Base-by-base conservation (phyloP, 2,329 filamentous ascomycete genomes). In the Atkinsonella hypoxylon region DNA sequence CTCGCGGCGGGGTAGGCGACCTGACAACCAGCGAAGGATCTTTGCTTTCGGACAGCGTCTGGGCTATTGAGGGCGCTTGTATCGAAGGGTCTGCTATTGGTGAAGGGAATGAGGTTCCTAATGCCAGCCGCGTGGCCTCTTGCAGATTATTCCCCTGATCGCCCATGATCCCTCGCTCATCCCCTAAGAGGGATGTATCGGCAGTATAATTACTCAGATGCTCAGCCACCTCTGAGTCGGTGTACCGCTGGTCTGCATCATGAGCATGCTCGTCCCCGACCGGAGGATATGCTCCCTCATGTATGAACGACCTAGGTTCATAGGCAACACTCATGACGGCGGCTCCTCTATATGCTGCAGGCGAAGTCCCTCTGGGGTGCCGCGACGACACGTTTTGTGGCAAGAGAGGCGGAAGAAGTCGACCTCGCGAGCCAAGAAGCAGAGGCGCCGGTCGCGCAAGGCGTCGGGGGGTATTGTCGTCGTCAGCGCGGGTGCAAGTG, bases 261-360 rank as follows among this genome's bases (percentile, higher is more conserved):
- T 71, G 66, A 44, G 73, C 71, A 51, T 67, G 63, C 13, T 70
- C 68, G 55, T 73, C 71, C 42, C 67, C 69, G 51, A 76, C 73
- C 22, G 70, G 61, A 9, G 74, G 68, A 52, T 77, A 77, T 18
- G 65, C 61, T 49, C 70, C 72, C 48, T 74, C 70, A 50, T 75
- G 68, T 39, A 76, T 67, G 53, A 77, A 74, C 56, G 64, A 69
- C 52, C 74, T 66, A 22, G 71, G 64, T 56, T 78, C 74, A 59
- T 74, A 78, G 40, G 73, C 74, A 57, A 78, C 72, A 55, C 69
- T 74, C 74, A 77, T 77, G 46, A 58, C 68, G 61, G 51, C 56
- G 48, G 51, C 52, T 50, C 51, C 48, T 49, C 50, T 54, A 30
- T 54, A 57, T 48, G 57, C 50, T 49, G 56, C 46, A 45, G 53